These are phyloP conservation scores for Corylus avellana DNA, from an alignment of 306 rosid species.

Conservation along the genomic window DNA sequence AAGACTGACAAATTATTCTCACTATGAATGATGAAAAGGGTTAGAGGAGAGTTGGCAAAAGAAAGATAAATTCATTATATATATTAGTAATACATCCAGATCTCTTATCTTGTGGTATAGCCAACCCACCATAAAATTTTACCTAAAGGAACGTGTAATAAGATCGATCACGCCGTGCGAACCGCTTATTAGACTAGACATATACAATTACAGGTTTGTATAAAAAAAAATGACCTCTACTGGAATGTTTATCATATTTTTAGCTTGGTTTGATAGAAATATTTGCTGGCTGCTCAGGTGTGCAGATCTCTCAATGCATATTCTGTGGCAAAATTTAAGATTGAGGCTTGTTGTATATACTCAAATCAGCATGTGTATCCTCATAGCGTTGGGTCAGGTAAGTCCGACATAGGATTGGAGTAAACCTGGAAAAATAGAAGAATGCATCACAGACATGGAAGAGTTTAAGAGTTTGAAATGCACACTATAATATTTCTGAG, in stretches of 20 bases:
- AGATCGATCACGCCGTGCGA: background rate
- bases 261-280: background rate
- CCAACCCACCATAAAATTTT: background rate
- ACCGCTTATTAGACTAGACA: background rate
- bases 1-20: no score
- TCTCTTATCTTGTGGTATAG: background rate
- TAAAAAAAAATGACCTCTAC: background rate
- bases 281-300: background rate
- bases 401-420: constrained; percentile 61
- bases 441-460: background rate
- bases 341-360: constrained; percentile 39
- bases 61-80: background rate
- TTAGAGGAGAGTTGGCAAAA: no score
- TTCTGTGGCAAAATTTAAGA: background rate
- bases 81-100: background rate
- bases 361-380: constrained; percentile 68
- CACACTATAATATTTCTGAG: background rate
- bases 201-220: background rate
- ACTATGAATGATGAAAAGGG: no score
- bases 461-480: background rate
- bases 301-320: constrained; percentile 10
- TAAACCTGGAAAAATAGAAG: constrained; percentile 52
- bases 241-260: background rate
- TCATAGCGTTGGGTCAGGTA: constrained; percentile 70
- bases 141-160: background rate